Evolutionary conservation across 163 green algal species (phyloP).

Genomic region (Volvox carteri): DNA sequence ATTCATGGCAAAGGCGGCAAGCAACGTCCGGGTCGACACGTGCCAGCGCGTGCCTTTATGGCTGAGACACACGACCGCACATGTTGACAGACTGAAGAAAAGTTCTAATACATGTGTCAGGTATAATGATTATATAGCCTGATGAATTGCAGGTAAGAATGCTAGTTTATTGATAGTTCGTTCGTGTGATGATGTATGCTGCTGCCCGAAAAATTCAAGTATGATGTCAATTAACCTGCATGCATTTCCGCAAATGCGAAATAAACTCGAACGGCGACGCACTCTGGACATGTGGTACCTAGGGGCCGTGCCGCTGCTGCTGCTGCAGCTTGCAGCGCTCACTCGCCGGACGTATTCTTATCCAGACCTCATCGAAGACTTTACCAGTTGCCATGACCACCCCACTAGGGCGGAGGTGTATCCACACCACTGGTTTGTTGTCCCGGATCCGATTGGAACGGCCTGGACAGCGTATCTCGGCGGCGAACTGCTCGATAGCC

Average conservation of each 20-base stretch:
- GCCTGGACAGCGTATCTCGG: background rate
- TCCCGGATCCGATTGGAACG: slow-evolving; percentile 11
- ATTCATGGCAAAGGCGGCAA: too few relatives aligned
- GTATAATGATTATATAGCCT: too few relatives aligned
- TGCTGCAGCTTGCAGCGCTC: slow-evolving; percentile 10
- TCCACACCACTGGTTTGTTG: slow-evolving; percentile 27
- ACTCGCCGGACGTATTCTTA: background rate
- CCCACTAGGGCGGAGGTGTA: background rate
- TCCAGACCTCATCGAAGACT: slow-evolving; percentile 13
- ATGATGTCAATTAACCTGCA: too few relatives aligned
- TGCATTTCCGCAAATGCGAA: too few relatives aligned
- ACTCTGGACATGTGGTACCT: too few relatives aligned
- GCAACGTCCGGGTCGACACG: background rate
- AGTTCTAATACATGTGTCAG: too few relatives aligned
- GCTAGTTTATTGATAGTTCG: too few relatives aligned
- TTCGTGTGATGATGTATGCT: too few relatives aligned
- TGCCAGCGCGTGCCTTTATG: background rate
- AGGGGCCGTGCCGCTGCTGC: too few relatives aligned
- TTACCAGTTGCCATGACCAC: background rate
- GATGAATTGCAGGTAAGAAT: too few relatives aligned
- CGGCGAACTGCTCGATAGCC: background rate
- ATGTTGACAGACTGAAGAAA: slow-evolving; percentile 3
- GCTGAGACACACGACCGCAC: background rate
- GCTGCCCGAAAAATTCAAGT: too few relatives aligned
- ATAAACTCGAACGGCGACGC: too few relatives aligned